Conservation (phyloP, 129 eudicot genomes). For the Silybum marianum region DNA sequence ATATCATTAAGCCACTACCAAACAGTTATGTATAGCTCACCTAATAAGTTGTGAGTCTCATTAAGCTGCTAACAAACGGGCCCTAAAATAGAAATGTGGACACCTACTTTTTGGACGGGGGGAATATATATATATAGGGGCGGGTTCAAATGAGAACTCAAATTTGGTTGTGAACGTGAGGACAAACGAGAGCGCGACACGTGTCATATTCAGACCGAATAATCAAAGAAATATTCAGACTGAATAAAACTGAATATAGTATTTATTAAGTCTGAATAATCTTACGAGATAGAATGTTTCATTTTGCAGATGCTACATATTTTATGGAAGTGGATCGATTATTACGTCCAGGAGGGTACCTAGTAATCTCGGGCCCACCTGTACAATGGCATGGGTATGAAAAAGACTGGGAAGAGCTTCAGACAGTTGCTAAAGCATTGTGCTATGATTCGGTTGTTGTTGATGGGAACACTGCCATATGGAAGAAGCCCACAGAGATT, state of each 20-base stretch:
- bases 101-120: neutral
- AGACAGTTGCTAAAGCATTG: constrained; percentile 79
- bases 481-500: constrained; percentile 75
- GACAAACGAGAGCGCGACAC: too few relatives aligned
- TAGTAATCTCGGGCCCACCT: constrained; percentile 94
- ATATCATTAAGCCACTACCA: too few relatives aligned
- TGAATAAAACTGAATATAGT: too few relatives aligned
- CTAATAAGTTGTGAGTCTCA: too few relatives aligned
- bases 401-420: constrained; percentile 94
- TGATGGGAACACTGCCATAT: constrained; percentile 88
- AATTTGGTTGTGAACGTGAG: too few relatives aligned
- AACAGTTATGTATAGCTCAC: too few relatives aligned
- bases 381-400: constrained; percentile 92
- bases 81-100: neutral
- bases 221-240: too few relatives aligned
- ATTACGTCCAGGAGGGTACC: constrained; percentile 93
- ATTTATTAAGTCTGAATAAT: too few relatives aligned
- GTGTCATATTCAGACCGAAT: too few relatives aligned
- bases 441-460: constrained; percentile 91
- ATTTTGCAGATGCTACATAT: constrained; percentile 71
- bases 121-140: too few relatives aligned
- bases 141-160: too few relatives aligned
- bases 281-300: neutral
- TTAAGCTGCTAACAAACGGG: too few relatives aligned
- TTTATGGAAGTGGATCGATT: constrained; percentile 89